A percentile compares a stretch with the other conserved stretches of the same genome.
Conservation (phyloP, 2,329 filamentous ascomycete genomes). For the Cladosporium sp. region DNA sequence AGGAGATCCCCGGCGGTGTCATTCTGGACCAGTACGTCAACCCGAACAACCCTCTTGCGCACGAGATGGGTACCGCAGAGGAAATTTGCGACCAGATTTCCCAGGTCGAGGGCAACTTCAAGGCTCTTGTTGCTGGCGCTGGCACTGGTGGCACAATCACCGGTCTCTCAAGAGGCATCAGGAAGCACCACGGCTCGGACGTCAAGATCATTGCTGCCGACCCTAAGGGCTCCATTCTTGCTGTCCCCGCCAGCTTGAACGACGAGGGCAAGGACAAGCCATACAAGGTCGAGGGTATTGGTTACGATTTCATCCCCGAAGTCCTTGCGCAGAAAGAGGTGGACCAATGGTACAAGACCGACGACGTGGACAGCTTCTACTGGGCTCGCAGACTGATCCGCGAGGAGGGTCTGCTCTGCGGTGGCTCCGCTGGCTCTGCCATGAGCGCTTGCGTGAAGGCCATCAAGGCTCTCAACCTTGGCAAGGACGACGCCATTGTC, state of each 20-base stretch:
- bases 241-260: slow-evolving; percentile 75
- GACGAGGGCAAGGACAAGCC: slow-evolving; percentile 72
- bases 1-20: slow-evolving; percentile 94
- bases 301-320: slow-evolving; percentile 96
- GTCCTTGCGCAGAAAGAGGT: slow-evolving; percentile 77
- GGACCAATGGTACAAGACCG: slow-evolving; percentile 97
- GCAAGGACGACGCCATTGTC: slow-evolving; percentile 81
- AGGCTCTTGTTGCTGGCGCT: slow-evolving; percentile 81
- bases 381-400: slow-evolving; percentile 86
- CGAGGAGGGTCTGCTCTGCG: slow-evolving; percentile 90
- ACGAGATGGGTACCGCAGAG: slow-evolving; percentile 90
- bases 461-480: slow-evolving; percentile 69
- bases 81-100: slow-evolving; percentile 92
- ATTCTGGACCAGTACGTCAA: slow-evolving; percentile 97
- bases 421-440: slow-evolving; percentile 89
- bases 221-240: slow-evolving; percentile 86
- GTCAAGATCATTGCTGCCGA: slow-evolving; percentile 91
- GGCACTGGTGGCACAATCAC: slow-evolving; percentile 96
- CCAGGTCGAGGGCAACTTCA: slow-evolving; percentile 61
- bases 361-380: slow-evolving; percentile 84
- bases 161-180: slow-evolving; percentile 76
- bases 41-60: slow-evolving; percentile 82
- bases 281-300: slow-evolving; percentile 98
- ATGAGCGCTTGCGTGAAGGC: slow-evolving; percentile 77
- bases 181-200: slow-evolving; percentile 72